Evolutionary conservation across 768 basidiomycete genomes (phyloP), one percentile per base, ranked within the genome.

Genomic region (Phlebiopsis gigantea): DNA sequence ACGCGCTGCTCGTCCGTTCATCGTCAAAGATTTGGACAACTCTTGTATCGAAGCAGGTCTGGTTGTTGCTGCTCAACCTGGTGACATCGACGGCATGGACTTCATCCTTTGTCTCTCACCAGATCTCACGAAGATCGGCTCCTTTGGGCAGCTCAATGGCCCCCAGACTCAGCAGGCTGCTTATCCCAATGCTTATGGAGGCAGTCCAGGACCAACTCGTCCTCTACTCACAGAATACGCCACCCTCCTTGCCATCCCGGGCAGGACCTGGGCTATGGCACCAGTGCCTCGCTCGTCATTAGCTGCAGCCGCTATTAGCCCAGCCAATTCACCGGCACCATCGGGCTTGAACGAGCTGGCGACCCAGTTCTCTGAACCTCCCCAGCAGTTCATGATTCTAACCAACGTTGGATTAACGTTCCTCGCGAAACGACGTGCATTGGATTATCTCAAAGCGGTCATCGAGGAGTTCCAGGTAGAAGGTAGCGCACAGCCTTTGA

Each of bases 321-420:
- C 68, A 26, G 51, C 68, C 6, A 64, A 65, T 34, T 60, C 64
- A 1, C 79, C 84, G 26, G 71, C 75, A 1, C 84, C 86, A 12
- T 73, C 79, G 1, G 72, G 80, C 29, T 83, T 80, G 49, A 93
- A 94, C 65, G 93, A 96, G 72, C 75, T 96, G 41, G 88, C 87
- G 0, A 80, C 82, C 19, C 91, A 95, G 67, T 87, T 89, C 64
- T 82, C 81, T n/a, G 84, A 88, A 56, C 74, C 79, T 10, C 76
- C 88, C 21, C 78, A 79, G 47, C 87, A 92, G 64, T 96, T 94
- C 68, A 83, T 98, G 77, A 80, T 98, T 57, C 72, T 98, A 57
- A 93, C 88, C 24, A 95, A 93, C 63, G 86, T 85, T 17, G 94
- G 93, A 4, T 69, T 97, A 58, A 88, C 86, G 19, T 86, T 90